Base-by-base conservation (phyloP, 306 rosid species). In the Canavalia gladiata region DNA sequence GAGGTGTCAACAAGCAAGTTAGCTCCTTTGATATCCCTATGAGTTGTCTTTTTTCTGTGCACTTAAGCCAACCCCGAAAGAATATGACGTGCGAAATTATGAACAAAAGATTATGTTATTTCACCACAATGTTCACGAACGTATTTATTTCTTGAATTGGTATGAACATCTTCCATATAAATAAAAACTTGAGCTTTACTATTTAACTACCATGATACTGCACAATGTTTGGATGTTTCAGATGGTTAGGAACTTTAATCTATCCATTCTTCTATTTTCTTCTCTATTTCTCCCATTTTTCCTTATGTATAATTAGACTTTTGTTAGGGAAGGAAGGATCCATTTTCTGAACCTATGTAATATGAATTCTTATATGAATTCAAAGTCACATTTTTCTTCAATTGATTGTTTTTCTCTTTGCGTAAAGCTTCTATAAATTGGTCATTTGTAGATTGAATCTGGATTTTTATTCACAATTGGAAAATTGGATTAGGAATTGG, bases 1-100 rank as follows among this genome's bases (percentile, higher is more conserved):
- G 77, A 8, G 77, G 45, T 80, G 39, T 93, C 96, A 11, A 83
- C 99, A 68, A 96, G 97, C 90, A 96, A 87, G 87, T 96, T 96
- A 57, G 98, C 98, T 63, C 99, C 99, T 75, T 93, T 96, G 81
- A 96, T 93, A 86, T 96, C 99, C 90, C 99, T 96, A 69, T 93
- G 99, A 85, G 92, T 90, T 77, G 99, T 93, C 84, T 92, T 90
- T 58, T 84, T 96, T 86, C 94, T 81, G 82, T 96, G 99, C 90
- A 96, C 83, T 88, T 96, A 96, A 68, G 97, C 97, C 90, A 93
- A 52, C 63, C 99, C 98, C 31, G 90, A 93, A 80, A 96, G 94
- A 85, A 96, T 93, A 86, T 96, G 99, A 58, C 98, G 91, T 66
- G 99, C 93, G 68, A 93, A 96, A 85, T 81, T 93, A 66, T 94